Conservation (phyloP, 139 green algal genomes). For the Monoraphidium neglectum region DNA sequence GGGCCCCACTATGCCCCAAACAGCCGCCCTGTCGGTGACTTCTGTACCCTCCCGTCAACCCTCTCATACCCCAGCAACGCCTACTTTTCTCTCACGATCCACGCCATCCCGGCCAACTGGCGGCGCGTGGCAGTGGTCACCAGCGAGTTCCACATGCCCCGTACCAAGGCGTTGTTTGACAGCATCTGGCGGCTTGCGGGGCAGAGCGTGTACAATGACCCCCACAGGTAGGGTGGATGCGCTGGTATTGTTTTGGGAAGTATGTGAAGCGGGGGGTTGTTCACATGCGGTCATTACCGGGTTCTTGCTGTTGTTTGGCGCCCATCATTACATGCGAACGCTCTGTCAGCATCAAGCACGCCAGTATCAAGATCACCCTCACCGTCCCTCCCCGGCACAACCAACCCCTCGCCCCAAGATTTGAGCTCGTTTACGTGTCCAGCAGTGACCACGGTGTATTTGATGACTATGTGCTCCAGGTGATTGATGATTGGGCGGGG, state of each 20-base stretch:
- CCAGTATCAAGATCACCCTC: not conserved
- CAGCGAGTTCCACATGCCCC: slow-evolving; percentile 83
- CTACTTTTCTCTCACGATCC: slow-evolving; percentile 80
- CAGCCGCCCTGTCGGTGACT: no score
- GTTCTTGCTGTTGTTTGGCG: slow-evolving; percentile 7
- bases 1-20: no score
- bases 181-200: slow-evolving; percentile 53
- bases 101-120: slow-evolving; percentile 79
- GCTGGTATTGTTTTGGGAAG: not conserved
- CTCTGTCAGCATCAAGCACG: not conserved
- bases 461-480: slow-evolving; percentile 44
- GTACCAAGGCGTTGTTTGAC: slow-evolving; percentile 67
- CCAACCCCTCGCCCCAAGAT: slow-evolving; percentile 6
- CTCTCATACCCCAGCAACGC: slow-evolving; percentile 58
- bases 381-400: no score
- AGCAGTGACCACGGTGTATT: slow-evolving; percentile 66
- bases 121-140: slow-evolving; percentile 55
- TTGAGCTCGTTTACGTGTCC: slow-evolving; percentile 33
- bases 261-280: no score
- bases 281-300: not conserved
- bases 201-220: slow-evolving; percentile 31
- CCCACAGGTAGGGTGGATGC: slow-evolving; percentile 21
- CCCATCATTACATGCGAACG: not conserved
- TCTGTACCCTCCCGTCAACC: no score
- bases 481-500: slow-evolving; percentile 3